Conservation (phyloP, 345 rosid genomes). For the Euphorbia pulcherrima region DNA sequence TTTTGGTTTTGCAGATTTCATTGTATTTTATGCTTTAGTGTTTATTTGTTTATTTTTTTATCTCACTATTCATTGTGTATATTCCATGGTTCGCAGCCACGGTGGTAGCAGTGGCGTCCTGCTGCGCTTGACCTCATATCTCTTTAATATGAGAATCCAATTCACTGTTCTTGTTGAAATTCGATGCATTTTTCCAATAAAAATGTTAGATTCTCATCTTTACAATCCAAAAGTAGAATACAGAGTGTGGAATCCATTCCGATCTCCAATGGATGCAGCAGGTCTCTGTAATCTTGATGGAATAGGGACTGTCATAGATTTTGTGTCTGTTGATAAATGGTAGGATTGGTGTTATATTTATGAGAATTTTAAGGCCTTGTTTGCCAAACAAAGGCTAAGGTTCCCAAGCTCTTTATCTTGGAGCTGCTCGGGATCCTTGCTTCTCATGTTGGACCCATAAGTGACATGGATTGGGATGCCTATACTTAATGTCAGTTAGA, state of each 20-base stretch:
- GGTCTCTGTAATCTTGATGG: slow-evolving; percentile 86
- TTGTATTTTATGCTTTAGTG: too few species aligned
- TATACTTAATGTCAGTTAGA: not conserved
- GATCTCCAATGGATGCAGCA: slow-evolving; percentile 87
- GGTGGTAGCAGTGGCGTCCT: too few species aligned
- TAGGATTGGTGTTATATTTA: not conserved
- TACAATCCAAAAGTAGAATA: slow-evolving; percentile 71
- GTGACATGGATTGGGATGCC: slow-evolving; percentile 19
- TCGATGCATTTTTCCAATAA: not conserved
- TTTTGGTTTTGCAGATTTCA: too few species aligned
- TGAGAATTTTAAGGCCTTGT: slow-evolving; percentile 46
- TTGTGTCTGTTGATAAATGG: not conserved
- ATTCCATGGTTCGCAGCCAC: too few species aligned
- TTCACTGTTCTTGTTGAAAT: slow-evolving; percentile 2
- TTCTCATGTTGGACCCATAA: slow-evolving; percentile 89
- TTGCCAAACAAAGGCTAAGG: too few species aligned
- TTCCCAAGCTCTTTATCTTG: slow-evolving; percentile 79
- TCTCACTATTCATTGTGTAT: too few species aligned
- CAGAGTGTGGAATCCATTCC: slow-evolving; percentile 89
- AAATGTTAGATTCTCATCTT: not conserved
- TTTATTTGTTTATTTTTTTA: too few species aligned
- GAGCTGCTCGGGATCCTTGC: slow-evolving; percentile 95
- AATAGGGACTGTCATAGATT: slow-evolving; percentile 50
- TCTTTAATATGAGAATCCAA: slow-evolving; percentile 18
- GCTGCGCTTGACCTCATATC: not conserved